Conservation (phyloP, 2,329 filamentous ascomycete species). For the Exophiala dermatitidis region DNA sequence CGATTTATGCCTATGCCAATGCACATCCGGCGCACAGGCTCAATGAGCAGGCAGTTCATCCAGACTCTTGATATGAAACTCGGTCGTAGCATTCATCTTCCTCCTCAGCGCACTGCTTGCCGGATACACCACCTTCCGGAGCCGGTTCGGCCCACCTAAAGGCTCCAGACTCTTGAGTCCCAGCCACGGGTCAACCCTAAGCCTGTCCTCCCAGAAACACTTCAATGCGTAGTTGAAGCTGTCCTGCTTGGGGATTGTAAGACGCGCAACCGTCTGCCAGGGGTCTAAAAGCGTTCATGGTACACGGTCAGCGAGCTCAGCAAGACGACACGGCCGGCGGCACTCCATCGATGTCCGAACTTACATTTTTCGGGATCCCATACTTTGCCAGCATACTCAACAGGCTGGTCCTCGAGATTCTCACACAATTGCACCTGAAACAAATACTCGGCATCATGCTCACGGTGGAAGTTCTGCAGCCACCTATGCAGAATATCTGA, state of each 20-base stretch:
- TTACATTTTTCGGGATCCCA: conserved; percentile 36
- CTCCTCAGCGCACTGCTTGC: conserved; percentile 33
- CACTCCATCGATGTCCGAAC: not conserved
- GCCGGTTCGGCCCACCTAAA: conserved; percentile 35
- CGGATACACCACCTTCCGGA: conserved; percentile 36
- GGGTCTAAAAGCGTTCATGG: conserved; percentile 31
- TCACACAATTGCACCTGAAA: conserved; percentile 44
- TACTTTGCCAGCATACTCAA: conserved; percentile 39
- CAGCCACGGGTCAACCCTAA: conserved; percentile 40
- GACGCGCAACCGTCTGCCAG: conserved; percentile 41
- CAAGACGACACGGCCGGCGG: not conserved
- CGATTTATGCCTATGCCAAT: no score
- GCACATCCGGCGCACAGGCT: not conserved
- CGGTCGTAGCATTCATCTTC: conserved; percentile 36
- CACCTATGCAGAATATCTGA: not conserved
- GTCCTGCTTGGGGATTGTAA: conserved; percentile 38
- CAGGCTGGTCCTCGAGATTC: conserved; percentile 41
- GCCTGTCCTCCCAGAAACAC: conserved; percentile 41
- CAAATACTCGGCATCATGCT: conserved; percentile 35
- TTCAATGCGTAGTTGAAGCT: conserved; percentile 37
- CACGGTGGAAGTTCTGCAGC: not conserved
- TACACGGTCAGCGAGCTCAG: not conserved
- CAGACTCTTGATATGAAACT: conserved; percentile 34
- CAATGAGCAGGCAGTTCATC: conserved; percentile 27
- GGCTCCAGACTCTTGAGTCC: conserved; percentile 39